Conservation (phyloP, 169 alveolate genomes). For the Plasmodium reichenowi region DNA sequence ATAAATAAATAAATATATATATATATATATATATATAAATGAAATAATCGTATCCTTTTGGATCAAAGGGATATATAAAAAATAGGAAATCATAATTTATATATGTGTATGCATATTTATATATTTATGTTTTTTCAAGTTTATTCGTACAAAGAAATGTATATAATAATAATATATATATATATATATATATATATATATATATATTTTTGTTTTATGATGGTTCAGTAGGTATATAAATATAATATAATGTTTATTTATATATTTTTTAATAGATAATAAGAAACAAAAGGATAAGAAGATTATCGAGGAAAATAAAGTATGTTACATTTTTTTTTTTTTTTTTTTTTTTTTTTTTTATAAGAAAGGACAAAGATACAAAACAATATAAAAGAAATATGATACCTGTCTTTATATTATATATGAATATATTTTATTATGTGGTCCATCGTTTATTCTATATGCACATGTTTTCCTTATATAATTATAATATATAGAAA, state of each 20-base stretch:
- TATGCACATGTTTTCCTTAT: no score
- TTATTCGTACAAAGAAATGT: background rate
- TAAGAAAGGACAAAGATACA: background rate
- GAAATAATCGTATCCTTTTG: background rate
- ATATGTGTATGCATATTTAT: background rate
- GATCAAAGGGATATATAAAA: background rate
- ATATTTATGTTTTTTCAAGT: background rate
- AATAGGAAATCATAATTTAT: background rate
- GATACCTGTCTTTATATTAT: background rate
- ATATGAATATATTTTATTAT: background rate
- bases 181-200: background rate
- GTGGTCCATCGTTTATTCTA: no score
- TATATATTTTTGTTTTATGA: background rate
- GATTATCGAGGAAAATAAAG: conserved; percentile 20
- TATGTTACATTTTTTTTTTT: background rate
- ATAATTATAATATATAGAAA: no score
- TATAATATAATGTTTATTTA: background rate
- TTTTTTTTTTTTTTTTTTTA: background rate
- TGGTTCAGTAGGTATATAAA: background rate
- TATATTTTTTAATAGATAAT: conserved; percentile 13
- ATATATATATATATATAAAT: background rate
- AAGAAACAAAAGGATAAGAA: conserved; percentile 14
- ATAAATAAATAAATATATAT: conserved; percentile 4
- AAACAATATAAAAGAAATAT: background rate
- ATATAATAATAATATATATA: background rate